Percentiles rank a stretch among this genome's conserved stretches.
phyloP scores from a whole-genome alignment of 345 rosid genomes.

The Barbarea vulgaris region DNA sequence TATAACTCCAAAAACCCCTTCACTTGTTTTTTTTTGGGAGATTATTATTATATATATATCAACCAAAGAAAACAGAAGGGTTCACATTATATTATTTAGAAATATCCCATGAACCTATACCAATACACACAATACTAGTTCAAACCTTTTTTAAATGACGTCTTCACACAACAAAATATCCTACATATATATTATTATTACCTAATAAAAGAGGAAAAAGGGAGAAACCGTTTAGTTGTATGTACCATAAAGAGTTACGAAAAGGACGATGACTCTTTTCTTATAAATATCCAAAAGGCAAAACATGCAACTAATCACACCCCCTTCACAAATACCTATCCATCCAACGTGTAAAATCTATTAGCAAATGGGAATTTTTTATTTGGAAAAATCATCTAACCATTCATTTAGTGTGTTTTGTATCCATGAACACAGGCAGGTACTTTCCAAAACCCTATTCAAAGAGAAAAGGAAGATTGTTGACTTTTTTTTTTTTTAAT shows the following conservation, averaged over 20 bases:
- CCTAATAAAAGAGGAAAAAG: neutral
- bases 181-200: neutral
- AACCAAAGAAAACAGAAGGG: neutral
- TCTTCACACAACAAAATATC: neutral
- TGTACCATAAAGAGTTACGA: neutral
- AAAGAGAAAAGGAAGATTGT: neutral
- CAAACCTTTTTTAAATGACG: conserved; percentile 11
- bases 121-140: neutral
- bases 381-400: neutral
- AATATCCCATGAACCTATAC: conserved; percentile 11
- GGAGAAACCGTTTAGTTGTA: neutral
- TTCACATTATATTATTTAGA: neutral
- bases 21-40: neutral
- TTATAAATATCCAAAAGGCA: conserved; percentile 21
- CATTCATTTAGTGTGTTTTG: conserved; percentile 20
- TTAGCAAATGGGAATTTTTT: conserved; percentile 17
- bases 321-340: conserved; percentile 28
- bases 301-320: conserved; percentile 37
- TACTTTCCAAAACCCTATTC: conserved; percentile 33
- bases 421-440: conserved; percentile 23
- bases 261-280: neutral
- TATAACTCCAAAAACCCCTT: conserved; percentile 26
- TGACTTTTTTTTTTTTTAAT: neutral
- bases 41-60: too few relatives aligned
- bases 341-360: conserved; percentile 12